Conservation (phyloP, 2,329 filamentous ascomycete genomes). For the Colletotrichum chlorophyti region DNA sequence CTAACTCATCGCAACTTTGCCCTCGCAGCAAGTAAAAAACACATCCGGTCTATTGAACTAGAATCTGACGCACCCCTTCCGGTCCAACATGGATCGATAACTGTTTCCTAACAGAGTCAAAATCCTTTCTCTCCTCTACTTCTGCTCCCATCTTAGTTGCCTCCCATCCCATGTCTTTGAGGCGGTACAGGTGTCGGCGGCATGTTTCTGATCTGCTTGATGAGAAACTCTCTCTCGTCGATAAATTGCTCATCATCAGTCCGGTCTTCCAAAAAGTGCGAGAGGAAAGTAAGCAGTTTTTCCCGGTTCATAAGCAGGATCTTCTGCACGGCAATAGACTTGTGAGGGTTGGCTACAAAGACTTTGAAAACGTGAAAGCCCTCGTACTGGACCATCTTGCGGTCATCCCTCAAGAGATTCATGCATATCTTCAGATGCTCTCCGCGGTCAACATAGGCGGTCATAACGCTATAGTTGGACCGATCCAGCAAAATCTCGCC, state of each 20-base stretch:
- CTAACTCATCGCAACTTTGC: neutral
- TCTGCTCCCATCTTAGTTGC: constrained; percentile 1
- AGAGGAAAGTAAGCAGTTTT: constrained; percentile 85
- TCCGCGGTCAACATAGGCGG: constrained; percentile 90
- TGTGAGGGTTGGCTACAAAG: constrained; percentile 98
- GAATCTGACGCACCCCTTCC: no score
- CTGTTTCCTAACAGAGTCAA: no score
- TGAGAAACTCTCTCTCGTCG: constrained; percentile 95
- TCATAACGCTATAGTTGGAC: constrained; percentile 98
- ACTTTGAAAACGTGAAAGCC: constrained; percentile 99
- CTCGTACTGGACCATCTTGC: constrained; percentile 99
- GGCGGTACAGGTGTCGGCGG: constrained; percentile 62
- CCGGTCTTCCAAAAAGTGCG: constrained; percentile 90
- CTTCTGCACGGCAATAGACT: constrained; percentile 93
- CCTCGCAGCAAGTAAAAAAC: neutral
- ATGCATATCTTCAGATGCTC: constrained; percentile 98
- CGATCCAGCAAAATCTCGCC: constrained; percentile 94
- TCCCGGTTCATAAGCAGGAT: constrained; percentile 97
- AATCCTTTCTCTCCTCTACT: neutral
- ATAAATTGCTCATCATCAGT: constrained; percentile 99
- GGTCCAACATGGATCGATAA: no score
- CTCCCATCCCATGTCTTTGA: constrained; percentile 44
- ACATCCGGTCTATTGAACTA: no score
- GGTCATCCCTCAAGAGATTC: constrained; percentile 93
- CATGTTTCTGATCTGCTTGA: constrained; percentile 87